These are phyloP conservation scores for Cutaneotrichosporon mucoides DNA, from an alignment of 1,284 basidiomycete genomes.

Conservation along the genomic window DNA sequence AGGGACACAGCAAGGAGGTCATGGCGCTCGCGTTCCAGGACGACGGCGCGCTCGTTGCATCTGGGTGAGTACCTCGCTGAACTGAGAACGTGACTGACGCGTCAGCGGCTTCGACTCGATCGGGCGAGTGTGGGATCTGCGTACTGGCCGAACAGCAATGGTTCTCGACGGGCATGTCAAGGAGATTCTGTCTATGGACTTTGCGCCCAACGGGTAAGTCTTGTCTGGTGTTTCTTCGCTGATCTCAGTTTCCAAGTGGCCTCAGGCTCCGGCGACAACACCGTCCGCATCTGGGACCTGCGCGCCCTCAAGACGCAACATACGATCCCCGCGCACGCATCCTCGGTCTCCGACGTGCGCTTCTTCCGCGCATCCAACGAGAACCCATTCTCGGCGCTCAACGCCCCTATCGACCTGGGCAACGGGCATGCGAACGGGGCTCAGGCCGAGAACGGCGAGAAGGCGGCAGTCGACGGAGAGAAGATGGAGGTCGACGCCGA, in stretches of 20 bases:
- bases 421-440: conserved; percentile 33
- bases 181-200: conserved; percentile 84
- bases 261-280: conserved; percentile 94
- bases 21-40: conserved; percentile 95
- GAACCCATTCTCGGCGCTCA: conserved; percentile 33
- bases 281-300: conserved; percentile 98
- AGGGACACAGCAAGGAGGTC: conserved; percentile 96
- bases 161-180: conserved; percentile 96
- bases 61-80: conserved; percentile 61
- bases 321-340: conserved; percentile 93
- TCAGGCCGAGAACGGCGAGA: too few species aligned
- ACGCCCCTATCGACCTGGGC: conserved; percentile 4
- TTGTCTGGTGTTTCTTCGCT: not conserved
- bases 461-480: conserved; percentile 1
- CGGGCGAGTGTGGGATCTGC: conserved; percentile 92
- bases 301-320: conserved; percentile 85
- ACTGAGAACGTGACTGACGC: conserved; percentile 8
- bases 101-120: conserved; percentile 89
- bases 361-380: conserved; percentile 66
- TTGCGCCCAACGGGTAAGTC: conserved; percentile 87
- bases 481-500: conserved; percentile 18
- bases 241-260: conserved; percentile 82
- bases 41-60: conserved; percentile 88
- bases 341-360: conserved; percentile 88
- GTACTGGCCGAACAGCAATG: conserved; percentile 95